These are phyloP conservation scores for Mycosarcoma mackinlayi DNA, from an alignment of 1,284 basidiomycete species.

Conservation along the genomic window DNA sequence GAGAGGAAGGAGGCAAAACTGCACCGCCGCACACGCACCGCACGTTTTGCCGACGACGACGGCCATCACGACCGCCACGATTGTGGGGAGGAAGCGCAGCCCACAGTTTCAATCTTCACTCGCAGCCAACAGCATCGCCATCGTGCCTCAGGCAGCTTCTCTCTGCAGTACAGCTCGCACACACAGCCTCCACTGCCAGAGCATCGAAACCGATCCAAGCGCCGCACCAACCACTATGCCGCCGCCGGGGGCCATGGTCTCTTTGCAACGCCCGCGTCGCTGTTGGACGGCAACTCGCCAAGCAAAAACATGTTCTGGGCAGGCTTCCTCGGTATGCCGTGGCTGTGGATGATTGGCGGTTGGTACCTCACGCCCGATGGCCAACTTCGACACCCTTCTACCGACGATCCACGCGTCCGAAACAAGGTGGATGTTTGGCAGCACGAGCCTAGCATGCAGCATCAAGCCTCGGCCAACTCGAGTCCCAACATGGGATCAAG, in stretches of 20 bases:
- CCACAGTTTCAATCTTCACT: conserved; percentile 39
- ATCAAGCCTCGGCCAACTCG: conserved; percentile 8
- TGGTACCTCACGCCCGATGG: conserved; percentile 52
- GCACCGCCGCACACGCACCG: conserved; percentile 39
- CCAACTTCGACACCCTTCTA: conserved; percentile 23
- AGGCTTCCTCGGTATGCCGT: conserved; percentile 62
- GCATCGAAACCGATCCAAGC: conserved; percentile 16
- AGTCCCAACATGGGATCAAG: conserved; percentile 20
- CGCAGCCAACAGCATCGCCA: conserved; percentile 25
- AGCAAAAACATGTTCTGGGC: conserved; percentile 58
- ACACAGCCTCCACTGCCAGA: conserved; percentile 7
- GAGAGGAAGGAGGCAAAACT: conserved; percentile 23
- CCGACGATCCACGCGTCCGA: conserved; percentile 16
- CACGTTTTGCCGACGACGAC: conserved; percentile 36
- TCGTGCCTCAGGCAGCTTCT: conserved; percentile 23
- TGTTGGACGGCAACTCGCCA: conserved; percentile 39
- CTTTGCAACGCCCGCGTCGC: conserved; percentile 21
- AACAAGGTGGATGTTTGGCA: conserved; percentile 46
- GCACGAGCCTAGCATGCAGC: conserved; percentile 51
- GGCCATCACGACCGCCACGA: background rate
- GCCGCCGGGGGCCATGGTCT: conserved; percentile 6
- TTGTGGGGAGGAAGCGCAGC: conserved; percentile 12
- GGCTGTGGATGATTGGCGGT: conserved; percentile 63
- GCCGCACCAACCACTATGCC: conserved; percentile 4
- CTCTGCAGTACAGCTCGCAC: conserved; percentile 15